Evolutionary conservation across 768 basidiomycete genomes (phyloP).

Genomic region (Trametes coccinea): DNA sequence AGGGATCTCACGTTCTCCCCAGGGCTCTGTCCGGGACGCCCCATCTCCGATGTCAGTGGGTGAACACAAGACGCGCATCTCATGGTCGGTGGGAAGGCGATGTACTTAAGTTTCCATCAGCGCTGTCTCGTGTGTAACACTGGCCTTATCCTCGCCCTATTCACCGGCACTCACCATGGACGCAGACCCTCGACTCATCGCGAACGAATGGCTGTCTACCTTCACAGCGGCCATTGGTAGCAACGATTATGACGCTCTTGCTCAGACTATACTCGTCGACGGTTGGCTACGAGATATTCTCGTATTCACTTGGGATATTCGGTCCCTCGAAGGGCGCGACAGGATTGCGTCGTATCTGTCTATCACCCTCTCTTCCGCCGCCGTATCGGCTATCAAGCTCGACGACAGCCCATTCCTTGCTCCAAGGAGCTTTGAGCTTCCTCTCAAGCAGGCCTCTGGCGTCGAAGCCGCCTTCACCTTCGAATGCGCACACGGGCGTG

Average conservation of each 20-base stretch:
- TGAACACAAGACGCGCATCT: not conserved
- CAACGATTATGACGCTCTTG: conserved; percentile 27
- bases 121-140: not conserved
- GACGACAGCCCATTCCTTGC: conserved; percentile 26
- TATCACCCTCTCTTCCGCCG: conserved; percentile 24
- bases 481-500: conserved; percentile 34
- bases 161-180: not conserved
- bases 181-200: conserved; percentile 18
- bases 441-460: conserved; percentile 23
- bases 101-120: not conserved
- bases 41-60: not conserved
- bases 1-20: not conserved
- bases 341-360: conserved; percentile 38
- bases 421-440: conserved; percentile 15
- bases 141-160: too few relatives aligned
- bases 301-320: conserved; percentile 45
- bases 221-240: conserved; percentile 27
- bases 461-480: conserved; percentile 42
- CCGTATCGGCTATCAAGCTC: conserved; percentile 33
- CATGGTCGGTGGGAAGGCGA: not conserved
- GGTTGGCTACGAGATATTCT: conserved; percentile 47
- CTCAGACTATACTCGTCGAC: conserved; percentile 17
- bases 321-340: conserved; percentile 36
- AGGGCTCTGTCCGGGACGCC: not conserved
- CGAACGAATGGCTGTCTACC: conserved; percentile 32